These are phyloP conservation scores for Colletotrichum tamarilloi DNA, from an alignment of 2,329 filamentous ascomycete species.

Conservation along the genomic window DNA sequence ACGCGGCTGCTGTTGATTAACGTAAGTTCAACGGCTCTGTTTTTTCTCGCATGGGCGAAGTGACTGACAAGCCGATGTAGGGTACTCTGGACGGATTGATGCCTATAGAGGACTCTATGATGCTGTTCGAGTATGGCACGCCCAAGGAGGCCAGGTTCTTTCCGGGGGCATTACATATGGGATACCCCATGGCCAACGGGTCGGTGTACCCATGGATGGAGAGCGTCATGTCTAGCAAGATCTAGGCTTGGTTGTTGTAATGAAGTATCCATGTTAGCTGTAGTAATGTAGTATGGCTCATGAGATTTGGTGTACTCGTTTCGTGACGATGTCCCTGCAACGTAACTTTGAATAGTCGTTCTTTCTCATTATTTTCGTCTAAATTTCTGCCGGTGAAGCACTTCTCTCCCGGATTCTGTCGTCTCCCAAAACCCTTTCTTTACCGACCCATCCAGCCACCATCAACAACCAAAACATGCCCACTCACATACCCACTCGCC, in stretches of 20 bases:
- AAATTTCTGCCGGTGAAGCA: background rate
- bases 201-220: constrained; percentile 73
- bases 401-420: background rate
- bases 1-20: constrained; percentile 71
- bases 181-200: constrained; percentile 70
- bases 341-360: background rate
- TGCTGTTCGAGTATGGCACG: constrained; percentile 72
- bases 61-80: constrained; percentile 44
- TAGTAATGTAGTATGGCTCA: background rate
- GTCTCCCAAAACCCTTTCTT: background rate
- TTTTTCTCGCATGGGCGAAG: background rate
- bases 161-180: constrained; percentile 72
- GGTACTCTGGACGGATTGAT: constrained; percentile 73
- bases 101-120: constrained; percentile 75
- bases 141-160: constrained; percentile 75
- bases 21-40: constrained; percentile 49
- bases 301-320: background rate
- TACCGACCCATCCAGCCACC: constrained; percentile 94
- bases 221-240: constrained; percentile 55
- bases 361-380: background rate
- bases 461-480: constrained; percentile 85
- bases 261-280: background rate
- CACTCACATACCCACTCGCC: constrained; percentile 84
- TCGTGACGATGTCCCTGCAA: background rate
- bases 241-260: background rate